Percentiles rank a stretch among this genome's conserved stretches.
phyloP scores from a whole-genome alignment of 2,329 filamentous ascomycete genomes.

The Amylocarpus encephaloides region DNA sequence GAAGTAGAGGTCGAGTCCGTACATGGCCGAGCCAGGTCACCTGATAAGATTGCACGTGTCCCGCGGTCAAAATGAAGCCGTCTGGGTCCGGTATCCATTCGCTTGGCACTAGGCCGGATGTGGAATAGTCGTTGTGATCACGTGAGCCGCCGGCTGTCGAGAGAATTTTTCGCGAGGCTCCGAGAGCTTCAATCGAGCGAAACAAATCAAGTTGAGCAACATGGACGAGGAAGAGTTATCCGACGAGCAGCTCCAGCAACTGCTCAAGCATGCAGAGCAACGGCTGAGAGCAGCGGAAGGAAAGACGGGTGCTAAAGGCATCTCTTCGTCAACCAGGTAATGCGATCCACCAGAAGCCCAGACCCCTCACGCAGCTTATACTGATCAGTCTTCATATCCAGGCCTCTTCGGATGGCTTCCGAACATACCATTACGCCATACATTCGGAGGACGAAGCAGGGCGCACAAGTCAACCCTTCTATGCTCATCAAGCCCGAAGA shows the following conservation, averaged over 20 bases:
- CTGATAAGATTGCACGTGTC: no score
- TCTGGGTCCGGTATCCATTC: no score
- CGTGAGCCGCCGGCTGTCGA: not conserved
- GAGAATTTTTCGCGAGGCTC: not conserved
- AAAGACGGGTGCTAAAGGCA: constrained; percentile 20
- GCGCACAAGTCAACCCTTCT: constrained; percentile 47
- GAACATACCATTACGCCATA: constrained; percentile 41
- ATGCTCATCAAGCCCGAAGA: constrained; percentile 43
- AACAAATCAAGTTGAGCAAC: constrained; percentile 14
- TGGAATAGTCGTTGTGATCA: no score
- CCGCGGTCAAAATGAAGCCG: no score
- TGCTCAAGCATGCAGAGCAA: constrained; percentile 57
- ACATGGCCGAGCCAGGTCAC: no score
- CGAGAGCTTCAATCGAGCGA: not conserved
- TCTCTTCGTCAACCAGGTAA: constrained; percentile 12
- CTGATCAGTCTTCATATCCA: constrained; percentile 15
- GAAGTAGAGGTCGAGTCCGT: no score
- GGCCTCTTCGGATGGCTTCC: constrained; percentile 18
- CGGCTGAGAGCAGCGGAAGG: constrained; percentile 40
- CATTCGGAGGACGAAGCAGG: constrained; percentile 43
- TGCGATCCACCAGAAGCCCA: constrained; percentile 4
- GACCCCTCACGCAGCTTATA: not conserved
- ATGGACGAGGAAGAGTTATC: constrained; percentile 40
- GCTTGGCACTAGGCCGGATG: not conserved
- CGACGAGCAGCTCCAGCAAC: constrained; percentile 56